A percentile compares a stretch with the other conserved stretches of the same genome.
phyloP scores from a whole-genome alignment of 768 basidiomycete genomes.

The Dendrothele bispora region DNA sequence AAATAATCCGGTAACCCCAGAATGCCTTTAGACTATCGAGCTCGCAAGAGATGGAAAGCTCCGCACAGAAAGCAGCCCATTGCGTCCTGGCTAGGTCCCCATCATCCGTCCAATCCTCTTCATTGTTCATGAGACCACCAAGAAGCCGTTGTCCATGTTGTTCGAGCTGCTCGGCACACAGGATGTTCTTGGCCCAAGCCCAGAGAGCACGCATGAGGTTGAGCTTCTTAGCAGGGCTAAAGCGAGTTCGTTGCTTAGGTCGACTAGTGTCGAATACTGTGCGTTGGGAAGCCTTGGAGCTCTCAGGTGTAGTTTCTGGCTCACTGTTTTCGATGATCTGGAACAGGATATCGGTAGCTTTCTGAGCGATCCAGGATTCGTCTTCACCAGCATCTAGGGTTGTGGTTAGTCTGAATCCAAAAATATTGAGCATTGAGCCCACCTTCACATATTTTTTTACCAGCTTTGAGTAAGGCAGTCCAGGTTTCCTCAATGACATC shows the following conservation, averaged over 20 bases:
- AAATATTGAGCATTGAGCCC: too few relatives aligned
- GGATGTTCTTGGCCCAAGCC: conserved; percentile 40
- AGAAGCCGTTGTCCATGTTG: conserved; percentile 48
- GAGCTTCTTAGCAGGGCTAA: conserved; percentile 48
- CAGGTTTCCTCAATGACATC: conserved; percentile 6
- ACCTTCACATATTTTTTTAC: too few relatives aligned
- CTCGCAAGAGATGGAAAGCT: conserved; percentile 47
- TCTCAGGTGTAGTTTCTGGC: too few relatives aligned
- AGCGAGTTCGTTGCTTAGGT: background rate
- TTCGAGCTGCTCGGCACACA: conserved; percentile 42
- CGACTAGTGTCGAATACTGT: background rate
- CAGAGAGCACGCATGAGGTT: conserved; percentile 59
- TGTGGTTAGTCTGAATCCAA: too few relatives aligned
- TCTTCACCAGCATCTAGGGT: too few relatives aligned
- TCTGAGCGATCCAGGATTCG: too few relatives aligned
- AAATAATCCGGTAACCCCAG: conserved; percentile 41
- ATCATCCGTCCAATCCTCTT: conserved; percentile 42
- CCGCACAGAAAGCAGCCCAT: conserved; percentile 65
- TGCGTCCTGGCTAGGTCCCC: conserved; percentile 45
- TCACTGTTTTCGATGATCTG: too few relatives aligned
- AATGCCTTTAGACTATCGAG: conserved; percentile 45
- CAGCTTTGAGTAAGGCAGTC: conserved; percentile 6
- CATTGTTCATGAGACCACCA: conserved; percentile 46
- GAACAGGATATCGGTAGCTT: too few relatives aligned
- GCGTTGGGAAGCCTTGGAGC: too few relatives aligned